phyloP scores from a whole-genome alignment of 108 stramenopile species.

The Halocafeteria seosinensis region DNA sequence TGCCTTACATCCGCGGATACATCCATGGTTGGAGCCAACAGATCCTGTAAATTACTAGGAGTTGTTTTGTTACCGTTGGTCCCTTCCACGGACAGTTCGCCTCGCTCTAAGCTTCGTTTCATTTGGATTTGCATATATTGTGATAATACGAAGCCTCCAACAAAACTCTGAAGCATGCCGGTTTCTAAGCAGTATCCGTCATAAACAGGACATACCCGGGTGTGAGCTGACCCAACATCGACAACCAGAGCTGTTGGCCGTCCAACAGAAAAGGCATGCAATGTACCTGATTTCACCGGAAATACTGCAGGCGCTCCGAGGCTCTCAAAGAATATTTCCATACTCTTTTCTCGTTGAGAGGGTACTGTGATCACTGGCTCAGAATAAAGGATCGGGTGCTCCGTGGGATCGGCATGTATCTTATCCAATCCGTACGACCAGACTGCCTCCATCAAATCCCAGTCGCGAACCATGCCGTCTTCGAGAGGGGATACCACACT shows the following conservation, averaged over 20 bases:
- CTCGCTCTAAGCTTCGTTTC: not conserved
- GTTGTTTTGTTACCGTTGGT: not conserved
- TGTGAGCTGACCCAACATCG: slow-evolving; percentile 87
- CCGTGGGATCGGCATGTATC: slow-evolving; percentile 6
- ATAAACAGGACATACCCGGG: slow-evolving; percentile 87
- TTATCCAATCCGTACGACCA: too few relatives aligned
- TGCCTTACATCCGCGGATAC: not conserved
- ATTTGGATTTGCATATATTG: not conserved
- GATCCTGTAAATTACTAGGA: not conserved
- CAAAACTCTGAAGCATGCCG: slow-evolving; percentile 7
- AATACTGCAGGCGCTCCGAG: slow-evolving; percentile 72
- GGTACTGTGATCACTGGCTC: slow-evolving; percentile 82
- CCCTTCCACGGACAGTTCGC: not conserved
- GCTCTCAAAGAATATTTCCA: slow-evolving; percentile 83
- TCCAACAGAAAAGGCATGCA: slow-evolving; percentile 81
- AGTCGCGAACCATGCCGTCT: too few relatives aligned
- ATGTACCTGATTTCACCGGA: slow-evolving; percentile 67
- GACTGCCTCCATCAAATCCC: too few relatives aligned
- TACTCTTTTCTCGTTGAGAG: slow-evolving; percentile 60
- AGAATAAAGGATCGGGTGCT: slow-evolving; percentile 82
- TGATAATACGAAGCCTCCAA: not conserved
- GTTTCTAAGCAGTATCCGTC: slow-evolving; percentile 58
- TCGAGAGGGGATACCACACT: too few relatives aligned
- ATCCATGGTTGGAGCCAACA: not conserved
- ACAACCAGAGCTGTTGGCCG: slow-evolving; percentile 86